Base-by-base conservation (phyloP, 2,329 filamentous ascomycete genomes). In the Byssochlamys sp. region DNA sequence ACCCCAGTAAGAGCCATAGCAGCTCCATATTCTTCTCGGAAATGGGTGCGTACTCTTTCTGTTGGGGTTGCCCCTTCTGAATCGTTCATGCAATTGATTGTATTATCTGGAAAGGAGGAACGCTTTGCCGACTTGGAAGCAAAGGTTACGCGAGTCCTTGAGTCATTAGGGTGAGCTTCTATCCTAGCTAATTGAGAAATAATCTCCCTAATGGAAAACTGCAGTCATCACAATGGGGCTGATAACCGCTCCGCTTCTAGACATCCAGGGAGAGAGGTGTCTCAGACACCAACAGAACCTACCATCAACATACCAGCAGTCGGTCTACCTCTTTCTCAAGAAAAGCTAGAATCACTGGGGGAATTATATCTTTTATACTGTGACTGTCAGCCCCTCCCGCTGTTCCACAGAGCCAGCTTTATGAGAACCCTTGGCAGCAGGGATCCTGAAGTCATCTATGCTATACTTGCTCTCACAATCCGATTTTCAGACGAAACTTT, bases 311-410 rank as follows among this genome's bases (percentile, higher is more conserved):
- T 45, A 45, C 39, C 39, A 45, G 14, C n/a, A 45, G n/a, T 2
- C 39, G 19, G n/a, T 1, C 61, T 76, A 33, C 75, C 75, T 19
- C 60, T 72, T 2, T 73, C 39, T 2, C 5, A 69, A 69, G 71
- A 76, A 29, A 67, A 72, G 26, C 69, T 78, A 4, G 57, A 70
- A 7, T 65, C 66, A 4, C 65, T 76, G 12, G 75, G 73, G 11
- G 69, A 76, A 52, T 63, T 74, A 1, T 82, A 81, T 61, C 61
- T 80, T 2, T 63, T 70, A 3, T 81, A 77, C 60, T 79, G 78
- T 56, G 76, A 81, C 55, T 77, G 73, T 26, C 80, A 82, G 54
- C 78, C 79, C 4, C 67, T 82, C 25, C 73, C 75, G 14, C 66
- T 82, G 0, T 81, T 82, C 54, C 67, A 74, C 19, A 62, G 70